Evolutionary conservation across 805 yeast genomes (phyloP).

Genomic region (Wickerhamomyces mucosus): DNA sequence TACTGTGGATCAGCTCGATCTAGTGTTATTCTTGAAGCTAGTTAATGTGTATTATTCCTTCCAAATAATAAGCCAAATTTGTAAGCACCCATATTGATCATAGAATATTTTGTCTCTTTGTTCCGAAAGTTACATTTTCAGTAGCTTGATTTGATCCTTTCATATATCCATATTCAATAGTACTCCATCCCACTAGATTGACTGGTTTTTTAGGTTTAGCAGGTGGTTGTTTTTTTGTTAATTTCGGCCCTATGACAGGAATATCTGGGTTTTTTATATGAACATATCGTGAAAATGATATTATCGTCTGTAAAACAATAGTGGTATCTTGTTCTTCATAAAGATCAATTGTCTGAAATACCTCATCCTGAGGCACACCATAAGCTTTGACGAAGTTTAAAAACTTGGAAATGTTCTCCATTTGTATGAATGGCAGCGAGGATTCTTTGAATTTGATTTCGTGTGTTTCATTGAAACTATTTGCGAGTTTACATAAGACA

Average conservation of each 20-base stretch:
- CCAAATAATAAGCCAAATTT: too few relatives aligned
- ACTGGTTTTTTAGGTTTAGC: slow-evolving; percentile 50
- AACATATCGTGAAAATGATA: slow-evolving; percentile 64
- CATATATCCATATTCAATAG: slow-evolving; percentile 51
- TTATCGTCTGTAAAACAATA: slow-evolving; percentile 64
- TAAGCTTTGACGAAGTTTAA: slow-evolving; percentile 47
- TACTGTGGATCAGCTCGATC: too few relatives aligned
- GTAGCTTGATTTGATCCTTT: slow-evolving; percentile 45
- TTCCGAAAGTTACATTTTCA: slow-evolving; percentile 47
- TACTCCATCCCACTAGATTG: slow-evolving; percentile 41
- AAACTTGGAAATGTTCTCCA: slow-evolving; percentile 79
- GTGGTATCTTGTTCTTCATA: slow-evolving; percentile 70
- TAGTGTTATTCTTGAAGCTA: too few relatives aligned
- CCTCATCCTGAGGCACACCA: slow-evolving; percentile 74
- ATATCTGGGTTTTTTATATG: slow-evolving; percentile 40
- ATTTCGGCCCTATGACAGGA: slow-evolving; percentile 50
- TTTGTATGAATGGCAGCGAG: slow-evolving; percentile 62
- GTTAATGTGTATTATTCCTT: too few relatives aligned
- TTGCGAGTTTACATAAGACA: slow-evolving; percentile 37
- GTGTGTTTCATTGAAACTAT: slow-evolving; percentile 26
- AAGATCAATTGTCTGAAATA: slow-evolving; percentile 70
- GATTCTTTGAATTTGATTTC: slow-evolving; percentile 44
- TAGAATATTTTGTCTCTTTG: too few relatives aligned
- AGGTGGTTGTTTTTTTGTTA: slow-evolving; percentile 37
- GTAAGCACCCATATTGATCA: too few relatives aligned